A percentile compares a stretch with the other conserved stretches of the same genome.
Evolutionary conservation across 352 stramenopile genomes (phyloP).

Genomic region (Synura sp.): DNA sequence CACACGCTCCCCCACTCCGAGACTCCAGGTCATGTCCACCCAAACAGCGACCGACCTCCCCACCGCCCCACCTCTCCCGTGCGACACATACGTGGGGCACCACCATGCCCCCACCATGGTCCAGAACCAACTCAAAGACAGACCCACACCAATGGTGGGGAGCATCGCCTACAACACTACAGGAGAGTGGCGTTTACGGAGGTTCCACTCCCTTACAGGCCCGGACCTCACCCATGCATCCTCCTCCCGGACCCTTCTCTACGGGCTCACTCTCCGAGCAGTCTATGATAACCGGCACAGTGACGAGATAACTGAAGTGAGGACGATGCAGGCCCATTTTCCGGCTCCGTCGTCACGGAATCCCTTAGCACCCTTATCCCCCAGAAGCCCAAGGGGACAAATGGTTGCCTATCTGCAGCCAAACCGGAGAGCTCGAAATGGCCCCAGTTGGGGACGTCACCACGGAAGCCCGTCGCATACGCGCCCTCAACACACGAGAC

Average conservation of each 20-base stretch:
- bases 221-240: neutral
- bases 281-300: slow-evolving; percentile 13
- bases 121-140: too few species aligned
- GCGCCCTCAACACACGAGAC: neutral
- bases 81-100: neutral
- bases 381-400: neutral
- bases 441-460: slow-evolving; percentile 11
- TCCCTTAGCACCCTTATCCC: neutral
- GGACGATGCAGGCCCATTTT: neutral
- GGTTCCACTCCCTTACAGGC: too few species aligned
- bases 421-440: neutral
- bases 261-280: slow-evolving; percentile 7
- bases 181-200: neutral
- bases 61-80: neutral
- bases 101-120: neutral
- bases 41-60: neutral
- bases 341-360: neutral
- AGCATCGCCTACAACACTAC: neutral
- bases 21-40: neutral
- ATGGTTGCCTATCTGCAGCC: neutral
- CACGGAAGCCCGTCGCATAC: neutral
- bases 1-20: neutral
- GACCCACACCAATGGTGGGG: neutral
- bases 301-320: neutral
- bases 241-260: slow-evolving; percentile 23